Conservation (phyloP, 2,329 filamentous ascomycete genomes). For the Fusarium oxysporum region DNA sequence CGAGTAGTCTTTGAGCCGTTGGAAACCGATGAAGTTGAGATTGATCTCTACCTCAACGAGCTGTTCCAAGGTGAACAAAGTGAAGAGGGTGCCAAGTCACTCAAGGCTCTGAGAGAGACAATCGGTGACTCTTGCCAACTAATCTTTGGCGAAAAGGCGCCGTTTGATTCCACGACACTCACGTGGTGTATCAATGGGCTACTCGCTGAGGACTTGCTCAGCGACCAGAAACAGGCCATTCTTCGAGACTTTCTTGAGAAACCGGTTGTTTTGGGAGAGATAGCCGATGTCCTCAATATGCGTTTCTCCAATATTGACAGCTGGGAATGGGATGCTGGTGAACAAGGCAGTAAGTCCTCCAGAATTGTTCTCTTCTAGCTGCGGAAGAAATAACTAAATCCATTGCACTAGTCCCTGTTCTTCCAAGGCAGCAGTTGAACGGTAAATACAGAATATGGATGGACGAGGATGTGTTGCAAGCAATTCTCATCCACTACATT, state of each 20-base stretch:
- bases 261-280: not conserved
- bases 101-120: not conserved
- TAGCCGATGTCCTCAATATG: not conserved
- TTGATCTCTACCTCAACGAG: conserved; percentile 1
- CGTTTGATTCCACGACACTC: not conserved
- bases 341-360: not conserved
- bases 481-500: conserved; percentile 1
- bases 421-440: not conserved
- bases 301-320: not conserved
- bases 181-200: conserved; percentile 2
- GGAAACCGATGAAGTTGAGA: not conserved
- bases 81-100: not conserved
- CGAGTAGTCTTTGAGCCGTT: not conserved
- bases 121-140: not conserved
- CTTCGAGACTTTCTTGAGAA: conserved; percentile 8
- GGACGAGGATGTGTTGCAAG: not conserved
- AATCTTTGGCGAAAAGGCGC: not conserved
- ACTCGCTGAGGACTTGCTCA: not conserved
- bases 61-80: not conserved
- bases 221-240: conserved; percentile 4
- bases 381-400: not conserved
- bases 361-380: not conserved
- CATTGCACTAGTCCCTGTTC: not conserved
- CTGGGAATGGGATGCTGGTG: conserved; percentile 7
- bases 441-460: conserved; percentile 5